Percentiles rank a stretch among this genome's conserved stretches.
Evolutionary conservation across 306 rosid species (phyloP).

Genomic region (Quercus rubra): DNA sequence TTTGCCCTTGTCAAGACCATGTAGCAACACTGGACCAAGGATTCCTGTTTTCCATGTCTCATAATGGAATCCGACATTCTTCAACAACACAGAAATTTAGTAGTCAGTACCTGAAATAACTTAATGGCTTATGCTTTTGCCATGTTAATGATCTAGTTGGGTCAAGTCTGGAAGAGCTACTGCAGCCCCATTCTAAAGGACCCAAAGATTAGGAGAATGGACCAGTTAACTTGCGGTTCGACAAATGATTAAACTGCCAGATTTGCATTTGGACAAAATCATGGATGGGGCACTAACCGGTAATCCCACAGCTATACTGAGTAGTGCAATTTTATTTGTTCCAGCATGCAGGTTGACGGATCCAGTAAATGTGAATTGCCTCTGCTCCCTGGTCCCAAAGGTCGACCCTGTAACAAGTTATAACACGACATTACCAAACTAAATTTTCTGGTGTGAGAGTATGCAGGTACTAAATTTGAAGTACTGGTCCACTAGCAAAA

Average conservation of each 20-base stretch:
- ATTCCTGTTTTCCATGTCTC: constrained; percentile 83
- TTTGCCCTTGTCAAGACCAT: constrained; percentile 66
- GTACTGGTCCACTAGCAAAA: not conserved
- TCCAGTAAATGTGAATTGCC: constrained; percentile 65
- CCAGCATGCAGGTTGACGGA: constrained; percentile 13
- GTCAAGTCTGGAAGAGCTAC: not conserved
- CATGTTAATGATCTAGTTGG: not conserved
- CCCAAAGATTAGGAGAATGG: not conserved
- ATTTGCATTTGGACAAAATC: constrained; percentile 1
- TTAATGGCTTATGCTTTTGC: not conserved
- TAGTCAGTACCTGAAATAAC: constrained; percentile 3
- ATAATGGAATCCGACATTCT: constrained; percentile 82
- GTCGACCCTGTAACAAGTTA: constrained; percentile 62
- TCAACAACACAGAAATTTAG: constrained; percentile 4
- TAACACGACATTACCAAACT: constrained; percentile 17
- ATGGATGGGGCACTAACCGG: constrained; percentile 52
- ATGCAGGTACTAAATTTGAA: not conserved
- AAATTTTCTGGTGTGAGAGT: not conserved
- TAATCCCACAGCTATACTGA: constrained; percentile 88
- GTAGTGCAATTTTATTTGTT: constrained; percentile 54
- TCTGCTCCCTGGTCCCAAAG: constrained; percentile 65
- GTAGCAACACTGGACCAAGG: constrained; percentile 68
- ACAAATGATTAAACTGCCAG: not conserved
- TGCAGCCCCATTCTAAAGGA: not conserved
- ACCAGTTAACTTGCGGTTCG: not conserved